Evolutionary conservation across 2,329 filamentous ascomycete genomes (phyloP), one percentile per base, ranked within the genome.

Genomic region (Claviceps paspali): DNA sequence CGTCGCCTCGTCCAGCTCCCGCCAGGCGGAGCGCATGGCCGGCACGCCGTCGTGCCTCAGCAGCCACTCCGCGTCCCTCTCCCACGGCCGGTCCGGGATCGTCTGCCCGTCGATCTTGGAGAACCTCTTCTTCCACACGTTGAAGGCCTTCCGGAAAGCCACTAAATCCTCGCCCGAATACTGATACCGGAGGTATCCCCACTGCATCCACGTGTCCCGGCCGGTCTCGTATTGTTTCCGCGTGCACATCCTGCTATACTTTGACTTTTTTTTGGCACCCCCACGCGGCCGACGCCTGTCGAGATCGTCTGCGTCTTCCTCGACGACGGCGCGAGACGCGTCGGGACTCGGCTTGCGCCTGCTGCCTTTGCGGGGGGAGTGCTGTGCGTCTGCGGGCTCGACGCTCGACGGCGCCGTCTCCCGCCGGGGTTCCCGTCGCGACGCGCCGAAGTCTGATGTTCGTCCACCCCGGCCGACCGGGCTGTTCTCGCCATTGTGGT

Each of bases 21-120:
- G 38, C 59, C 63, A 64, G 1, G 50, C 49, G 9, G 41, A 44
- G 17, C 45, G 49, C 54, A 65, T 60, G 6, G 42, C 42, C 1
- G 52, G 44, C 8, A 50, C 36, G 18, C 38, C 46, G 3, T 54
- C 47, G 9, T 52, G 41, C 22, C 52, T 45, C n/a, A 55, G 51
- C 6, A 63, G 41, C 47, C 50, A 52, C 26, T 46, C 49, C 2
- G 46, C 48, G 14, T 48, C 39, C 7, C 52, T 44, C 6, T 41
- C 47, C 49, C 49, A 55, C n/a, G 46, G 40, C 43, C 48, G 51
- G 24, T 26, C 35, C 6, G 43, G 47, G 9, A 38, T 29, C 6
- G 21, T 31, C 10, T 29, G 23, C 17, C 10, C 5, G 27, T 38
- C n/a, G 27, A 57, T 40, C 10, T 46, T 39, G 11, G 38, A 33